These are phyloP conservation scores for Penicillium lagena DNA, from an alignment of 495 filamentous ascomycete species.

Conservation along the genomic window DNA sequence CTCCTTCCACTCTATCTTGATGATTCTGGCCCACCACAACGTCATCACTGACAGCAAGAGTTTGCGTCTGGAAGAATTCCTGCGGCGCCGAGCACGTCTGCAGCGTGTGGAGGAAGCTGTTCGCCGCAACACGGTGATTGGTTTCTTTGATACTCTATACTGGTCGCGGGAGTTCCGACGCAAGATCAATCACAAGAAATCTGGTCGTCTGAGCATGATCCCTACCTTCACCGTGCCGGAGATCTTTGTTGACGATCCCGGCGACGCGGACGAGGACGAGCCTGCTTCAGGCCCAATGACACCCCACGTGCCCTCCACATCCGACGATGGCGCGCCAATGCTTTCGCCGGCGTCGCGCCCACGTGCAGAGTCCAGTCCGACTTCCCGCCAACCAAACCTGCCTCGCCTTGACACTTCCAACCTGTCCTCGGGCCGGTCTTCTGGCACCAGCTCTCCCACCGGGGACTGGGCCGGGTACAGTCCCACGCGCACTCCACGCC, in stretches of 20 bases:
- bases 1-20: slow-evolving; percentile 86
- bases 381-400: slow-evolving; percentile 11
- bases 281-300: slow-evolving; percentile 14
- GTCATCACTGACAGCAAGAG: slow-evolving; percentile 98
- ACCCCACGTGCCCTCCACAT: slow-evolving; percentile 11
- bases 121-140: slow-evolving; percentile 76
- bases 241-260: slow-evolving; percentile 76
- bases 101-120: slow-evolving; percentile 97
- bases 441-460: slow-evolving; percentile 26
- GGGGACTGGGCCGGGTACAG: slow-evolving; percentile 41
- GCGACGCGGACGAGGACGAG: slow-evolving; percentile 19
- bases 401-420: slow-evolving; percentile 37
- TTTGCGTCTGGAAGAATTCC: slow-evolving; percentile 86
- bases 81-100: slow-evolving; percentile 81
- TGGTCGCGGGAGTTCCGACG: slow-evolving; percentile 79
- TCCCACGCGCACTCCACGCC: slow-evolving; percentile 35
- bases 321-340: slow-evolving; percentile 16
- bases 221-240: slow-evolving; percentile 84
- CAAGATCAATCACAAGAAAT: slow-evolving; percentile 57
- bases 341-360: slow-evolving; percentile 32
- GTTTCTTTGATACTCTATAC: slow-evolving; percentile 95
- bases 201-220: slow-evolving; percentile 66
- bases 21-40: slow-evolving; percentile 98
- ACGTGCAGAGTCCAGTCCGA: slow-evolving; percentile 21
- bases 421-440: slow-evolving; percentile 15